Percentiles rank a stretch among this genome's conserved stretches.
Conservation (phyloP, 495 filamentous ascomycete species). For the Margaritispora aquatica region DNA sequence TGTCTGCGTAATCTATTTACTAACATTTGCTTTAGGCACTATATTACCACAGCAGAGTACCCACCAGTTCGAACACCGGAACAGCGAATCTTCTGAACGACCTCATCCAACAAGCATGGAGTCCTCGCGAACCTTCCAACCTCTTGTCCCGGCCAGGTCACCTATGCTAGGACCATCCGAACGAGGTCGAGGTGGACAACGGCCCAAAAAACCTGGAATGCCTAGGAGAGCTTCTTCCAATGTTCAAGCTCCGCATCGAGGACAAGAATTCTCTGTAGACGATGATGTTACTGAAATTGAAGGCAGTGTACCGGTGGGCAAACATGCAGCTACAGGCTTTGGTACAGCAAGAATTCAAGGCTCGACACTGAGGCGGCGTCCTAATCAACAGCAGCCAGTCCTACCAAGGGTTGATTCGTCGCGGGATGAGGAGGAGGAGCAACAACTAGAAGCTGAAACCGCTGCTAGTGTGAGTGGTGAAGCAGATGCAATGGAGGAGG, state of each 20-base stretch:
- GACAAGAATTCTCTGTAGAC: slow-evolving; percentile 89
- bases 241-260: slow-evolving; percentile 64
- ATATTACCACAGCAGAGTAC: slow-evolving; percentile 24
- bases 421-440: slow-evolving; percentile 29
- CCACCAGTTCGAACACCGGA: slow-evolving; percentile 11
- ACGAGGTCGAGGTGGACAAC: slow-evolving; percentile 41
- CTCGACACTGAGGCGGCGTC: slow-evolving; percentile 67
- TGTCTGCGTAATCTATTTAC: background rate
- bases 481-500: slow-evolving; percentile 16
- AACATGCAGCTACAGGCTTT: slow-evolving; percentile 25
- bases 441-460: slow-evolving; percentile 36
- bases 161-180: slow-evolving; percentile 49
- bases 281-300: slow-evolving; percentile 85
- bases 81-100: slow-evolving; percentile 21
- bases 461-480: slow-evolving; percentile 19
- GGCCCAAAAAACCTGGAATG: slow-evolving; percentile 65
- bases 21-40: slow-evolving; percentile 24
- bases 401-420: slow-evolving; percentile 52
- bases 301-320: slow-evolving; percentile 33
- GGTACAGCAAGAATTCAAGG: slow-evolving; percentile 39
- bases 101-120: slow-evolving; percentile 18
- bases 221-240: slow-evolving; percentile 69
- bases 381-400: slow-evolving; percentile 48
- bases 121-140: slow-evolving; percentile 16
- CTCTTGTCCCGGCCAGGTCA: slow-evolving; percentile 28